Conservation (phyloP, 1,284 basidiomycete genomes). For the Megacollybia platyphylla region DNA sequence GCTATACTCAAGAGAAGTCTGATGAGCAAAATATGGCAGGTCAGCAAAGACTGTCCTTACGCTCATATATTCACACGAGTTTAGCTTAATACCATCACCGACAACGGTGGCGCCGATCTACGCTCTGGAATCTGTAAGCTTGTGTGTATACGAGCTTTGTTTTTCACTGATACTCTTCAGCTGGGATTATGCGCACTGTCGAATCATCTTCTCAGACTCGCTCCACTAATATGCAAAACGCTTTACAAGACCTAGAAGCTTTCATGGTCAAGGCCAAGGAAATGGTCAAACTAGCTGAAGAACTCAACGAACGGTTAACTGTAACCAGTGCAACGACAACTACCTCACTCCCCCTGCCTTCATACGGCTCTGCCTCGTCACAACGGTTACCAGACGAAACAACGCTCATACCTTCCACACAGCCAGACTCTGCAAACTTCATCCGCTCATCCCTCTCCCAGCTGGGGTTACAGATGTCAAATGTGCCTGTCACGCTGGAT, state of each 20-base stretch:
- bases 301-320: slow-evolving; percentile 77
- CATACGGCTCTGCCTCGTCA: slow-evolving; percentile 9
- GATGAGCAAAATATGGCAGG: slow-evolving; percentile 76
- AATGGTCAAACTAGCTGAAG: slow-evolving; percentile 84
- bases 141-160: slow-evolving; percentile 1
- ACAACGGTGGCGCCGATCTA: slow-evolving; percentile 6
- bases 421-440: slow-evolving; percentile 75
- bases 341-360: slow-evolving; percentile 7
- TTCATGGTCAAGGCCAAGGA: slow-evolving; percentile 87
- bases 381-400: no score
- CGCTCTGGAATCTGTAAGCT: slow-evolving; percentile 42
- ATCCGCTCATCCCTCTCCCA: slow-evolving; percentile 83
- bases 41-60: slow-evolving; percentile 15
- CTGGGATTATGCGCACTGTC: slow-evolving; percentile 69
- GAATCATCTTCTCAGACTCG: slow-evolving; percentile 55
- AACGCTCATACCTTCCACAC: slow-evolving; percentile 10
- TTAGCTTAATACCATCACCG: no score
- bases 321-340: slow-evolving; percentile 27
- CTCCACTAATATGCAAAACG: slow-evolving; percentile 61
- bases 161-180: slow-evolving; percentile 22
- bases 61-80: background rate
- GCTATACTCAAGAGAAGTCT: slow-evolving; percentile 66
- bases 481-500: slow-evolving; percentile 78
- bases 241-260: slow-evolving; percentile 83
- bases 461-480: slow-evolving; percentile 69